phyloP scores from a whole-genome alignment of 345 rosid genomes.

The Corymbia maculata region DNA sequence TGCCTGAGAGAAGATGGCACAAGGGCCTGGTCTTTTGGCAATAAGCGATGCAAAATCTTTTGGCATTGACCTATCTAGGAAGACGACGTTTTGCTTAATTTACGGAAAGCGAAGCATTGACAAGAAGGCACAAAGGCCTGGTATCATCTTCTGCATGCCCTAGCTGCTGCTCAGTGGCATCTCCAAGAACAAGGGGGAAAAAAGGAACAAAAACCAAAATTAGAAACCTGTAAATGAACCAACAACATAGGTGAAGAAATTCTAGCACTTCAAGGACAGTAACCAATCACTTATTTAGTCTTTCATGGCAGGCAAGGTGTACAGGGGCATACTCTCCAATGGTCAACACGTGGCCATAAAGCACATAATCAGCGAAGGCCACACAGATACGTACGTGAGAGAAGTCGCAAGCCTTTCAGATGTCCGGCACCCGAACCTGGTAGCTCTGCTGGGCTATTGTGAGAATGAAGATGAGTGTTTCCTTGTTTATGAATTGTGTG shows the following conservation, averaged over 20 bases:
- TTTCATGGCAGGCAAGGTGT: constrained; percentile 40
- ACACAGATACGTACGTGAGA: constrained; percentile 38
- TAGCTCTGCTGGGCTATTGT: constrained; percentile 41
- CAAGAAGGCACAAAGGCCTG: not conserved
- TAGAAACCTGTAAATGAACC: not conserved
- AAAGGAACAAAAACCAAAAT: not conserved
- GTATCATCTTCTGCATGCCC: not conserved
- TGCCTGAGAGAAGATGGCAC: not conserved
- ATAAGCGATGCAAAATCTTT: not conserved
- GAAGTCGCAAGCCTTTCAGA: constrained; percentile 51
- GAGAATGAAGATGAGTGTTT: constrained; percentile 41
- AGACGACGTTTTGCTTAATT: not conserved
- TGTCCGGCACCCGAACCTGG: constrained; percentile 51
- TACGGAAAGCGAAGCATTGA: not conserved
- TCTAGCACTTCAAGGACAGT: not conserved
- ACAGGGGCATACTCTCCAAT: constrained; percentile 33
- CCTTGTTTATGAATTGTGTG: constrained; percentile 49
- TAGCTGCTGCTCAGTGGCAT: not conserved
- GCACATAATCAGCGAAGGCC: constrained; percentile 42
- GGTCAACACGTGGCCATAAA: constrained; percentile 42
- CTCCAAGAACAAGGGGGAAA: not conserved
- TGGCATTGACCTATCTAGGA: not conserved
- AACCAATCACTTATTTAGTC: not conserved
- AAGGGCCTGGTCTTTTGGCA: not conserved
- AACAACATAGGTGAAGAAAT: not conserved